Percentiles rank a stretch among this genome's conserved stretches.
Evolutionary conservation across 768 basidiomycete genomes (phyloP).

Genomic region (Russula abietina): DNA sequence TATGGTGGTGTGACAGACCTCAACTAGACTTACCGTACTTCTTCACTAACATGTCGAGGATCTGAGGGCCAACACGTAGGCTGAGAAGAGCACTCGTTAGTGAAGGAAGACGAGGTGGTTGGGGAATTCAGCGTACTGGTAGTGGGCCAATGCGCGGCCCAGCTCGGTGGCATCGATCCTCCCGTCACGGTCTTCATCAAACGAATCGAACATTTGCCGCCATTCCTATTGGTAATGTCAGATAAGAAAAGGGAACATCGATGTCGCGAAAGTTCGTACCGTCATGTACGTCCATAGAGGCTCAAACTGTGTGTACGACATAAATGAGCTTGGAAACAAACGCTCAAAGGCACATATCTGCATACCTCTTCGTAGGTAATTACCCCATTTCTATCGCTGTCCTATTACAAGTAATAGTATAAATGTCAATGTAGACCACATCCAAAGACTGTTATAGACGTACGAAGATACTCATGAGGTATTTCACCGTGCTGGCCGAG

Average conservation of each 20-base stretch:
- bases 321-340: background rate
- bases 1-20: background rate
- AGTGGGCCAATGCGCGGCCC: constrained; percentile 1
- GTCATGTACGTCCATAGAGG: constrained; percentile 6
- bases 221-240: constrained; percentile 10
- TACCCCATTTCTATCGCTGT: constrained; percentile 1
- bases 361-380: constrained; percentile 13
- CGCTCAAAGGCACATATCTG: background rate
- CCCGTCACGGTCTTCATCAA: background rate
- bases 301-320: background rate
- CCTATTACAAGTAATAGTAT: background rate
- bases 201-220: constrained; percentile 10
- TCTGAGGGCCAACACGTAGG: background rate
- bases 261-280: background rate
- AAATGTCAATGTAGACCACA: background rate
- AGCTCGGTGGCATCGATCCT: constrained; percentile 6
- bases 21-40: constrained; percentile 8
- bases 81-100: background rate
- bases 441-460: background rate
- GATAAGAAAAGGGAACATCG: background rate
- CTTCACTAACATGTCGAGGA: constrained; percentile 7
- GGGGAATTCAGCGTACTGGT: background rate
- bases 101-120: background rate
- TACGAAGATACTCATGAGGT: constrained; percentile 17
- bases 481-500: constrained; percentile 3